A percentile compares a stretch with the other conserved stretches of the same genome.
Conservation (phyloP, 148 eudicot genomes). For the Camellia granthamiana region DNA sequence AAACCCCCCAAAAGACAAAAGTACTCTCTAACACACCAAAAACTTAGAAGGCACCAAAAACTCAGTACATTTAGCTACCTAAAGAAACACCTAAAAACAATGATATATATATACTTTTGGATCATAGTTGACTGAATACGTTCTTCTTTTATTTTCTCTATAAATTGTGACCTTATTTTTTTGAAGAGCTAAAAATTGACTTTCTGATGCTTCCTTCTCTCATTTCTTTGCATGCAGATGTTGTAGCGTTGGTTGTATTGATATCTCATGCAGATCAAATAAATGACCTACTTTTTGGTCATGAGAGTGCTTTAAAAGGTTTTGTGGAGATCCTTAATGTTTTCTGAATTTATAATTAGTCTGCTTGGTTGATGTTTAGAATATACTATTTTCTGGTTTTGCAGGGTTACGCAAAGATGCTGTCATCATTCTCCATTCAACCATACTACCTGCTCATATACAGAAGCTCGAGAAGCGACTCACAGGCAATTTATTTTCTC, state of each 20-base stretch:
- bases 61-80: not conserved
- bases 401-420: constrained; percentile 67
- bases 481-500: constrained; percentile 36
- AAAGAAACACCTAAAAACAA: not conserved
- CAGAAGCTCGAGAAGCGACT: constrained; percentile 68
- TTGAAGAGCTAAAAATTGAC: not conserved
- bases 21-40: not conserved
- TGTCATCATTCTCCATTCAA: constrained; percentile 55
- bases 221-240: constrained; percentile 45
- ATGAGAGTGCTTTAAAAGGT: constrained; percentile 66
- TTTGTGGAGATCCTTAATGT: constrained; percentile 17
- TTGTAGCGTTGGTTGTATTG: constrained; percentile 60
- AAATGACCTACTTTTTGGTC: constrained; percentile 49
- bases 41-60: not conserved
- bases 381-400: constrained; percentile 13
- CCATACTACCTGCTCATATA: constrained; percentile 41
- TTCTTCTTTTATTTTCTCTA: not conserved
- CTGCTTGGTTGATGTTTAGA: constrained; percentile 11
- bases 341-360: constrained; percentile 3
- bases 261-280: constrained; percentile 55
- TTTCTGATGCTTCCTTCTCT: constrained; percentile 1
- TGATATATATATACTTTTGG: not conserved
- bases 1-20: too few relatives aligned
- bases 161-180: not conserved
- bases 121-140: not conserved